Base-by-base conservation (phyloP, 1,284 basidiomycete genomes). In the Ustilago xerochloae region DNA sequence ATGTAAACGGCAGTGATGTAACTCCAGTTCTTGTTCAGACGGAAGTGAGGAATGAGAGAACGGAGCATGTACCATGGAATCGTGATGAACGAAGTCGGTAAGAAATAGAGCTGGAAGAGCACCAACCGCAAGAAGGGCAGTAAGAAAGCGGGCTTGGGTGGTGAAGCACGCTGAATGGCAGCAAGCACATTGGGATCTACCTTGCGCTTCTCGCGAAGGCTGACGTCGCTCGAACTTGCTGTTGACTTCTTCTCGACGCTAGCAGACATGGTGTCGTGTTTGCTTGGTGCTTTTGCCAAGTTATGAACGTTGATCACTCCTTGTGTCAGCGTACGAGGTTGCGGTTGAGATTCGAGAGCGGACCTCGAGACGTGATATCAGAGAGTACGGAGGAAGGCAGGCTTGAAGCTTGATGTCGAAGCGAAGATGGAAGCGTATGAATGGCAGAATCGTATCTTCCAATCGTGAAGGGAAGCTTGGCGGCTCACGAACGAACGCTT, bases 51-150 rank as follows among this genome's bases (percentile, higher is more conserved):
- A 12, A 81, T 47, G 6, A 77, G 22, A 28, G 60, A 71, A 13
- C 74, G 71, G 6, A 82, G 32, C 58, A 82, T 41, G 62, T 64
- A 69, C 45, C 74, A 49, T 9, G 81, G 81, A 24, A 80, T 46
- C 20, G 63, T 43, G 45, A 74, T 47, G 32, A 78, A 48, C 12
- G 71, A 63, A 2, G 75, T 77, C 15, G 80, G 77, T 30, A 79
- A 52, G 26, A 79, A 79, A 67, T 71, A 80, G 43, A 68, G 33
- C 54, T 81, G 77, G 68, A 81, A 80, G 30, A 79, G 29, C 24
- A 82, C 45, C 39, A 74, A 52, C 20, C 74, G 69, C 51, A 76
- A 36, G 36, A 78, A 18, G n/a, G 73, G 74, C 16, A 65, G 26
- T 28, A 68, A 33, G 18, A 65, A 39, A 32, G 59, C 59, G 24